These are phyloP conservation scores for Pythium coloratum DNA, from an alignment of 352 stramenopile genomes.

Conservation along the genomic window DNA sequence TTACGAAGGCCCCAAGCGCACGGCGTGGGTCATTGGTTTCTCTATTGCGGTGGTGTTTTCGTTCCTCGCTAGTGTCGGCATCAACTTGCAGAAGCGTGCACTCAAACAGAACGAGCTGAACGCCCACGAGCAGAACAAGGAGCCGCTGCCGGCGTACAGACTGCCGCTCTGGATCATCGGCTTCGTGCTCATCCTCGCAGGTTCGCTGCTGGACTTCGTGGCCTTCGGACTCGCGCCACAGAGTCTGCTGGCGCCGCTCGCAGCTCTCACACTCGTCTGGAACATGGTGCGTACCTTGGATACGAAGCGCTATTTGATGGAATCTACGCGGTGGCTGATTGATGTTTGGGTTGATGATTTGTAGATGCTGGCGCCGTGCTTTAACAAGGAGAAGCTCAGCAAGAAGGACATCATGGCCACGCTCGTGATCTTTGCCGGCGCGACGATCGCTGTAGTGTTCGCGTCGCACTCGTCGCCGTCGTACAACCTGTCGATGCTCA, in stretches of 20 bases:
- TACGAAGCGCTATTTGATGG: not conserved
- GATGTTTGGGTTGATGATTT: not conserved
- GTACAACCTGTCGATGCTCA: constrained; percentile 80
- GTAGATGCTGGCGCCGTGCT: constrained; percentile 78
- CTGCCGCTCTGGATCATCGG: constrained; percentile 85
- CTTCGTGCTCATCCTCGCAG: constrained; percentile 75
- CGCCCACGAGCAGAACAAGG: constrained; percentile 47
- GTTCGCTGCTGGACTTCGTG: constrained; percentile 90
- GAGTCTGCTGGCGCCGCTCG: constrained; percentile 83
- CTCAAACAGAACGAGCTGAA: constrained; percentile 79
- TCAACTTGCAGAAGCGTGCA: constrained; percentile 86
- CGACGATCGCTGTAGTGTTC: constrained; percentile 83
- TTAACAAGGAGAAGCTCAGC: constrained; percentile 87
- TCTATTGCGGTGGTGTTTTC: constrained; percentile 82
- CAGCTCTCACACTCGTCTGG: constrained; percentile 90
- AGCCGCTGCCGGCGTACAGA: constrained; percentile 60
- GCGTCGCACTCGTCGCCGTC: constrained; percentile 80
- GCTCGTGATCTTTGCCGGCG: constrained; percentile 80
- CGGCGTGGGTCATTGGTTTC: constrained; percentile 80
- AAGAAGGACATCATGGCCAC: constrained; percentile 79
- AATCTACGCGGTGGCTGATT: not conserved
- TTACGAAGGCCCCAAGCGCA: constrained; percentile 63
- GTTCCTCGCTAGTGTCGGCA: constrained; percentile 78
- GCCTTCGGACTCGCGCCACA: constrained; percentile 89
- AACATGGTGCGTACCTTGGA: constrained; percentile 70